Conservation (phyloP, 176 grass and related monocot species). For the Saccharum officinarum region DNA sequence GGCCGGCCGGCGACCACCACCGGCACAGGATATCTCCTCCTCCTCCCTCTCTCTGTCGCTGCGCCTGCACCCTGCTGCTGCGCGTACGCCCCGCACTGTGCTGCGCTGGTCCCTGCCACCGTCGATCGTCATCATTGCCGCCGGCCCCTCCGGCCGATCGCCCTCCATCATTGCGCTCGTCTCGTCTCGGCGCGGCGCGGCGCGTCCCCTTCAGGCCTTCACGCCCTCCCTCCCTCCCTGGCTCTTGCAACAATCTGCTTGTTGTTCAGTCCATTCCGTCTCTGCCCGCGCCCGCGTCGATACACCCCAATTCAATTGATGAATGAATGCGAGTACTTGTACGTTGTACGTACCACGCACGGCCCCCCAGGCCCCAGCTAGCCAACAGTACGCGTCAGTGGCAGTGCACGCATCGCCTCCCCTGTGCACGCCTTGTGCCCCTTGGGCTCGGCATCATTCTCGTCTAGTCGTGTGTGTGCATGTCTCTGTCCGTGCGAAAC, state of each 20-base stretch:
- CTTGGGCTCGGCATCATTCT: neutral
- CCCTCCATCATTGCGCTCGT: neutral
- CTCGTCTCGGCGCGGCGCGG: neutral
- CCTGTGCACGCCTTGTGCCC: neutral
- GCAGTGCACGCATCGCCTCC: too few species aligned
- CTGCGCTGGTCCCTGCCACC: constrained; percentile 17
- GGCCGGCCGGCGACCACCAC: neutral
- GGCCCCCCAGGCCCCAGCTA: neutral
- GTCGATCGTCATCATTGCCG: constrained; percentile 42
- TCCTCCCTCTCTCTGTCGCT: neutral
- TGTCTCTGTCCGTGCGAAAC: constrained; percentile 8
- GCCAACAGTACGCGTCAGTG: neutral
- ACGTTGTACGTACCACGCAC: neutral
- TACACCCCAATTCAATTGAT: neutral
- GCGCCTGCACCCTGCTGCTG: neutral
- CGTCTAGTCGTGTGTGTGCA: neutral
- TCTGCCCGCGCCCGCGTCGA: neutral
- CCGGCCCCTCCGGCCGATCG: neutral
- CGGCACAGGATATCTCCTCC: constrained; percentile 1
- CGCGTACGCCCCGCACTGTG: neutral
- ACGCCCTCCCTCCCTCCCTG: too few species aligned
- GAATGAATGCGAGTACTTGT: neutral
- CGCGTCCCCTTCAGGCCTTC: neutral
- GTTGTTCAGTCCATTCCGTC: neutral
- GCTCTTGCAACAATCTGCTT: neutral